A percentile compares a stretch with the other conserved stretches of the same genome.
phyloP scores from a whole-genome alignment of 2,329 filamentous ascomycete species.

The Aspergillus texensis region DNA sequence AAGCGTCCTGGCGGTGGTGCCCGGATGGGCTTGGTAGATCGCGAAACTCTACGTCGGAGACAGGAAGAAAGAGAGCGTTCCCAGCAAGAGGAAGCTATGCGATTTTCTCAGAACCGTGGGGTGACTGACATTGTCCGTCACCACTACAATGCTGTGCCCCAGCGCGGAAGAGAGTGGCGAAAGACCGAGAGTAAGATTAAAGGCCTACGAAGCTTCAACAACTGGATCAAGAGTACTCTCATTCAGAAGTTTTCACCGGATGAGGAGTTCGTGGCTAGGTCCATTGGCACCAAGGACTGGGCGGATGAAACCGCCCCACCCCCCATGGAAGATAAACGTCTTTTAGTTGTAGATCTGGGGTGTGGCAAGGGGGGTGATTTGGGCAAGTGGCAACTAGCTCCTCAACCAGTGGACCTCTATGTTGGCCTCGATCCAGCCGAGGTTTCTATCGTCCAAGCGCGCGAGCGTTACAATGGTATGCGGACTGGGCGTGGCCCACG shows the following conservation, averaged over 20 bases:
- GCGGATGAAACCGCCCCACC: constrained; percentile 41
- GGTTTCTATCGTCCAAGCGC: constrained; percentile 86
- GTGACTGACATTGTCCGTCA: constrained; percentile 85
- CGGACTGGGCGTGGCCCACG: constrained; percentile 56
- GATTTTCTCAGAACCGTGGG: constrained; percentile 51
- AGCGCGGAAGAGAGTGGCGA: constrained; percentile 91
- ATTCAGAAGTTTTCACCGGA: constrained; percentile 94
- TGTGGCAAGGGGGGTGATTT: constrained; percentile 97
- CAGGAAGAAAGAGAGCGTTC: constrained; percentile 50
- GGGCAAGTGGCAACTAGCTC: constrained; percentile 92
- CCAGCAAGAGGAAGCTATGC: constrained; percentile 41
- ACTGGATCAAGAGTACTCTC: constrained; percentile 97
- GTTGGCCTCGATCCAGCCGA: constrained; percentile 93
- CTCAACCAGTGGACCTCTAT: constrained; percentile 88
- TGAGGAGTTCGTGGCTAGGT: constrained; percentile 67
- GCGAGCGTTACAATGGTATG: constrained; percentile 80
- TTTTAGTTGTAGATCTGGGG: constrained; percentile 88
- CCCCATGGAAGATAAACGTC: constrained; percentile 51
- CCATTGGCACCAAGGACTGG: constrained; percentile 48
- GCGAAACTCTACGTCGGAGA: constrained; percentile 43
- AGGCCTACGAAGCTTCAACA: constrained; percentile 91
- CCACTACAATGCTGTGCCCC: constrained; percentile 94
- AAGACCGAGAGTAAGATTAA: constrained; percentile 94
- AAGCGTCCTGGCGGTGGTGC: constrained; percentile 52
- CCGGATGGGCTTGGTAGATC: constrained; percentile 41